Evolutionary conservation across 306 rosid genomes (phyloP).

Genomic region (Leucaena leucocephala): DNA sequence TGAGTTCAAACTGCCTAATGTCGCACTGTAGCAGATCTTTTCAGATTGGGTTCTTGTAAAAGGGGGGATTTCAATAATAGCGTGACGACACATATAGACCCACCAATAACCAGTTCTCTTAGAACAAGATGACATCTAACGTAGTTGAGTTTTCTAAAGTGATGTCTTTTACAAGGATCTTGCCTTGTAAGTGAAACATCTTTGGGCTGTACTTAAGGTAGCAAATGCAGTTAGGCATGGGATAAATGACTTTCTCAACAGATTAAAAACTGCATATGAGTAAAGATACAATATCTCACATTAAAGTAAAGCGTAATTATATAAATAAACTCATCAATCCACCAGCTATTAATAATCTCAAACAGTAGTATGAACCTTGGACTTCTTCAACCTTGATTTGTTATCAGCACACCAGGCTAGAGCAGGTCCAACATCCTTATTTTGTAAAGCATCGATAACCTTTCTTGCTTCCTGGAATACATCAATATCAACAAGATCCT

Average conservation of each 20-base stretch:
- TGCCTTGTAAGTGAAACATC: background rate
- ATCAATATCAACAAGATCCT: slow-evolving; percentile 95
- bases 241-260: background rate
- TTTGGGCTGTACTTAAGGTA: background rate
- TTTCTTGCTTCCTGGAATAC: slow-evolving; percentile 92
- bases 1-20: background rate
- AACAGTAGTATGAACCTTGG: slow-evolving; percentile 60
- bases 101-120: background rate
- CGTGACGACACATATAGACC: background rate
- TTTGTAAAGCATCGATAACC: slow-evolving; percentile 87
- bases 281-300: background rate
- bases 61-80: background rate
- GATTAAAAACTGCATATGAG: slow-evolving; percentile 16
- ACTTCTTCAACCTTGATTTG: slow-evolving; percentile 92
- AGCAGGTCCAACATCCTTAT: slow-evolving; percentile 86
- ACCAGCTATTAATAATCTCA: slow-evolving; percentile 24
- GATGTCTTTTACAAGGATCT: background rate
- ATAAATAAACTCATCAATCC: slow-evolving; percentile 7
- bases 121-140: background rate
- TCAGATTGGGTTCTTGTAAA: background rate
- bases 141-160: background rate
- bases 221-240: slow-evolving; percentile 13
- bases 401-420: slow-evolving; percentile 93
- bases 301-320: background rate
- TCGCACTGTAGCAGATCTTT: background rate